Base-by-base conservation (phyloP, 129 eudicot genomes). In the Silybum marianum region DNA sequence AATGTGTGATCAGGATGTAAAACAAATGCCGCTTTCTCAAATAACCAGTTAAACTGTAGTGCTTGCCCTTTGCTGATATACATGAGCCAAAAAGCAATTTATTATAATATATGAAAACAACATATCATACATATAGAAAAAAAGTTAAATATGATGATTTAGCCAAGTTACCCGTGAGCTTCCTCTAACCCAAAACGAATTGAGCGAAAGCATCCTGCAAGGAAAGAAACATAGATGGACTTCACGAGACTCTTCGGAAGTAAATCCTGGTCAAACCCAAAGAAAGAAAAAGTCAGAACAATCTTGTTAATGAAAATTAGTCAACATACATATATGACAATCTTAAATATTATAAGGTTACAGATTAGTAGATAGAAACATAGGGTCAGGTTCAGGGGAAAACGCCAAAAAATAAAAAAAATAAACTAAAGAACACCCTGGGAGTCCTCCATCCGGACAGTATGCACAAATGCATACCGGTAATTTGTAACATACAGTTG, bases 141-240 rank as follows among this genome's bases (percentile, higher is more conserved):
- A 54, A 69, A 48, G 44, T 21, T 25, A 66, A 85, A 72, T 22
- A 70, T 30, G 54, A 18, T 76, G 81, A 82, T 1, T n/a, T 16
- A 71, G 87, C 67, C 16, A 0, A 44, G 76, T 89, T 88, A 95
- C 99, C 99, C 99, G 32, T 95, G 99, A 90, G 97, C 97, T 92
- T 92, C 99, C 84, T 95, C 95, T 82, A 95, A 81, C 60, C 99
- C 99, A 68, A 95, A 95, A 66, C 99, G 99, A 28, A 95, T 91
- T 69, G 99, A 95, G 72, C 99, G 97, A 78, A 95, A 95, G 84
- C 97, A 95, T 79, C 99, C 99, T 26, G 99, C 99, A 76, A 95
- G 97, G 83, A 92, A 95, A 69, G 99, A 95, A 74, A 95, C 97
- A 85, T 95, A 92, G 85, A 91, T 92, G 60, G 97, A 92, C 83